Percentiles rank a stretch among this genome's conserved stretches.
These are phyloP conservation scores for Acorus calamus DNA, from an alignment of 106 monocot genomes.

Conservation along the genomic window DNA sequence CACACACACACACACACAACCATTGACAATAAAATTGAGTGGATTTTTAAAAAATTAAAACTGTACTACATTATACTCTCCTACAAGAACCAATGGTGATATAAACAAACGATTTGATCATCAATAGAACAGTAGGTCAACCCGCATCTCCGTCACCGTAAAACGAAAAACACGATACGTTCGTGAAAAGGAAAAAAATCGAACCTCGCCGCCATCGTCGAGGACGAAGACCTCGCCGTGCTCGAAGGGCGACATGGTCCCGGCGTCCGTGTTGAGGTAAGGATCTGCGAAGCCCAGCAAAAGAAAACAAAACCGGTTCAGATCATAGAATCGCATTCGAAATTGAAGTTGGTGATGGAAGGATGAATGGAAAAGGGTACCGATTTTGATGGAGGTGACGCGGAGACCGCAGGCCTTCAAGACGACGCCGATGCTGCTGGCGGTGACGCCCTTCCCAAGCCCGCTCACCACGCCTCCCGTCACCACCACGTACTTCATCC, in stretches of 20 bases:
- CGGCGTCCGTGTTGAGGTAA: constrained; percentile 65
- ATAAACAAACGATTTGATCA: too few relatives aligned
- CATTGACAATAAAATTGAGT: too few relatives aligned
- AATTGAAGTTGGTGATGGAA: too few relatives aligned
- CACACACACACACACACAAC: too few relatives aligned
- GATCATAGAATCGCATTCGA: too few relatives aligned
- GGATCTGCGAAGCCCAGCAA: constrained; percentile 31
- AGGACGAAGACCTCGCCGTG: constrained; percentile 75
- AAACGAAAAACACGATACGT: background rate
- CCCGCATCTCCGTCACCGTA: background rate
- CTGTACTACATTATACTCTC: too few relatives aligned
- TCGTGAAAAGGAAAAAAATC: background rate
- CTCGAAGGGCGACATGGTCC: constrained; percentile 72
- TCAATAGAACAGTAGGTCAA: background rate
- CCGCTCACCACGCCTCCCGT: constrained; percentile 91
- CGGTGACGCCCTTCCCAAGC: constrained; percentile 88
- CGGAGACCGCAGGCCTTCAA: constrained; percentile 81
- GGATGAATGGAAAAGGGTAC: constrained; percentile 9
- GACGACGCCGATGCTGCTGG: constrained; percentile 84
- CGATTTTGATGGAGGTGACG: constrained; percentile 86
- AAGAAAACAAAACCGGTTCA: background rate
- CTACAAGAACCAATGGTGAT: too few relatives aligned
- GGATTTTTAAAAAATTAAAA: too few relatives aligned
- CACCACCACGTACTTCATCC: constrained; percentile 88
- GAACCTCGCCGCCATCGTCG: constrained; percentile 71